These are phyloP conservation scores for Rosa persica DNA, from an alignment of 306 rosid genomes.

Conservation along the genomic window DNA sequence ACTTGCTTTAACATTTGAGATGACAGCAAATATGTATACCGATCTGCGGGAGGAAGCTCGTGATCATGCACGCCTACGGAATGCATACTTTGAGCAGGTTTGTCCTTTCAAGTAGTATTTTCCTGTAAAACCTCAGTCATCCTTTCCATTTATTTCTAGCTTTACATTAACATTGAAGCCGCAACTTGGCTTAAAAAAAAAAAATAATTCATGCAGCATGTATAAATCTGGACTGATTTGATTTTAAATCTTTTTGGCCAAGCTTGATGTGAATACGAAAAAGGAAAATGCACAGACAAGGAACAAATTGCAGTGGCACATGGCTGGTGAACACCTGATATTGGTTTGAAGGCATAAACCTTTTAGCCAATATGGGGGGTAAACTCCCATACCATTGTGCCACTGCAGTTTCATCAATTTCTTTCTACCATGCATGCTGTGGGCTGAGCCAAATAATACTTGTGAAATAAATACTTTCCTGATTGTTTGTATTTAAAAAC, in stretches of 20 bases:
- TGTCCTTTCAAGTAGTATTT: constrained; percentile 24
- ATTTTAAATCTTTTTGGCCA: constrained; percentile 4
- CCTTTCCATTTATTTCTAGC: background rate
- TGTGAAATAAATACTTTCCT: constrained; percentile 22
- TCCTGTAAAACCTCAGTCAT: background rate
- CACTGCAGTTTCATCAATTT: background rate
- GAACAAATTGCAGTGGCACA: constrained; percentile 22
- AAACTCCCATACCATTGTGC: background rate
- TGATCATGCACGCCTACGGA: constrained; percentile 93
- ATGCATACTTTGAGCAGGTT: constrained; percentile 96
- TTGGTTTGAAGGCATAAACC: background rate
- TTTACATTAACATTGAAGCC: background rate
- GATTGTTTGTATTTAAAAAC: constrained; percentile 35
- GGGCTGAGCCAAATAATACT: constrained; percentile 2
- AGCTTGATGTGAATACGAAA: constrained; percentile 23
- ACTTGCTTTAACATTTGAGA: constrained; percentile 53
- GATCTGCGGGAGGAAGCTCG: constrained; percentile 97
- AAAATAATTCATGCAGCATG: background rate
- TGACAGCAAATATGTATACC: constrained; percentile 91
- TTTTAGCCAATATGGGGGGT: constrained; percentile 1
- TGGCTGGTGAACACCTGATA: constrained; percentile 27
- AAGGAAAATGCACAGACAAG: constrained; percentile 2
- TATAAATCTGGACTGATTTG: background rate
- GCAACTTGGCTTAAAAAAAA: background rate
- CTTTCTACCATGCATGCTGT: constrained; percentile 2